Evolutionary conservation across 352 stramenopile genomes (phyloP).

Genomic region (Plasmopara halstedii): DNA sequence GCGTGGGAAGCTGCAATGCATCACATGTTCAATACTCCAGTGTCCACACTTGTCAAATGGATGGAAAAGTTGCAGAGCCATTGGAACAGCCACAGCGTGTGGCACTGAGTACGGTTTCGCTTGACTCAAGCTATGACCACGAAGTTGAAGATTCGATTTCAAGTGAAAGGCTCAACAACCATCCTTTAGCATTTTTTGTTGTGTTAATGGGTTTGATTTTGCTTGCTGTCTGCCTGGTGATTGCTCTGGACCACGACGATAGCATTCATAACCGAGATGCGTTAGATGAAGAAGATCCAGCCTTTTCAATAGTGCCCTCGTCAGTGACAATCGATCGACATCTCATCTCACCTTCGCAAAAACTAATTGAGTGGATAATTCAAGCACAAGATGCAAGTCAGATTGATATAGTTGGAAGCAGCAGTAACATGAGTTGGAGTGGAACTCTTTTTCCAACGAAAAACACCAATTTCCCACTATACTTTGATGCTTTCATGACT

Average conservation of each 20-base stretch:
- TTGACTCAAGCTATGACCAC: constrained; percentile 15
- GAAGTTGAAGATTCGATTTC: background rate
- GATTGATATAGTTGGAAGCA: constrained; percentile 13
- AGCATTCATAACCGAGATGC: background rate
- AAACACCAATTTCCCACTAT: constrained; percentile 1
- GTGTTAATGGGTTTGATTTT: constrained; percentile 11
- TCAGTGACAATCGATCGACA: constrained; percentile 5
- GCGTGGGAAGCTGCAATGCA: constrained; percentile 16
- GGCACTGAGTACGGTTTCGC: constrained; percentile 20
- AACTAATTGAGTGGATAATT: constrained; percentile 15
- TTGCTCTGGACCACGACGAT: constrained; percentile 10
- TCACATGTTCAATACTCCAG: background rate
- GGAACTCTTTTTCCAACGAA: constrained; percentile 18
- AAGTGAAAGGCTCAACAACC: background rate
- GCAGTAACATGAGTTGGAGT: constrained; percentile 10
- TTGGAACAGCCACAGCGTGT: constrained; percentile 5
- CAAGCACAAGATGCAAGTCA: constrained; percentile 13
- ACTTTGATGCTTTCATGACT: constrained; percentile 13
- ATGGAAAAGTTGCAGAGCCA: background rate
- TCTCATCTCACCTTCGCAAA: constrained; percentile 10
- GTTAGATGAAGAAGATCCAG: constrained; percentile 1
- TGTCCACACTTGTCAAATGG: constrained; percentile 19
- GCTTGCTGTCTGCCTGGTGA: constrained; percentile 13
- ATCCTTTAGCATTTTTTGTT: constrained; percentile 7
- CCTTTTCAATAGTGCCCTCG: background rate